Base-by-base conservation (phyloP, 2,329 filamentous ascomycete genomes). In the Cercospora citrullina region DNA sequence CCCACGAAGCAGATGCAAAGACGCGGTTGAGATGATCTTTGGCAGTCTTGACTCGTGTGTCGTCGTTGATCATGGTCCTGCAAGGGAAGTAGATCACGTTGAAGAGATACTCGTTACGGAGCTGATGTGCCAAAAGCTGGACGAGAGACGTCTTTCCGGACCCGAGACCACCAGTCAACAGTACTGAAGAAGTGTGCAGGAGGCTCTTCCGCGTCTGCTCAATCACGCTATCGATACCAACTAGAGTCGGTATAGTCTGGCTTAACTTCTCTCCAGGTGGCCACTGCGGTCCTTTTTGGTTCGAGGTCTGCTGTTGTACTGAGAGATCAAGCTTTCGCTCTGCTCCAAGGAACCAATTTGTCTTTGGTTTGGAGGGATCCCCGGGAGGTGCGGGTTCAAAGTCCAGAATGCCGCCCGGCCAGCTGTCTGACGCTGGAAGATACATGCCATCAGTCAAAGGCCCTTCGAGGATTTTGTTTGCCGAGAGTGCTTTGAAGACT, bases 1-100 rank as follows among this genome's bases (percentile, higher is more conserved):
- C 93, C 95, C 95, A 99, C 51, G 91, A 90, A 3, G 95, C 95
- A 21, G 88, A 87, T 84, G 95, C 93, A 77, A 99, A 98, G 1
- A 96, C 80, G 16, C 93, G 87, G 61, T 87, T 90, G 5, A 99
- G 81, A 0, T 89, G 95, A 75, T 98, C 94, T 76, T 96, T 97
- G 80, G 99, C 92, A 0, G 91, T 92, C 2, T 93, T 91, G 14
- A 97, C 88, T 67, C 94, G 87, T 45, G 90, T 96, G 78, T 99
- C 95, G 69, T 98, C 94, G 1, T 91, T 97, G 30, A 97, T 90
- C 4, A 97, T 84, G 69, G 91, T 94, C 30, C 91, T 88, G 74
- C 94, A 98, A 0, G 93, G 87, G 72, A 96, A 93, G 79, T 96
- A 97, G 4, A 90, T 89, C 0, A 91, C 90, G 77, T 96, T 90